phyloP scores from a whole-genome alignment of 2,329 filamentous ascomycete genomes.

The Botrytis fragariae region DNA sequence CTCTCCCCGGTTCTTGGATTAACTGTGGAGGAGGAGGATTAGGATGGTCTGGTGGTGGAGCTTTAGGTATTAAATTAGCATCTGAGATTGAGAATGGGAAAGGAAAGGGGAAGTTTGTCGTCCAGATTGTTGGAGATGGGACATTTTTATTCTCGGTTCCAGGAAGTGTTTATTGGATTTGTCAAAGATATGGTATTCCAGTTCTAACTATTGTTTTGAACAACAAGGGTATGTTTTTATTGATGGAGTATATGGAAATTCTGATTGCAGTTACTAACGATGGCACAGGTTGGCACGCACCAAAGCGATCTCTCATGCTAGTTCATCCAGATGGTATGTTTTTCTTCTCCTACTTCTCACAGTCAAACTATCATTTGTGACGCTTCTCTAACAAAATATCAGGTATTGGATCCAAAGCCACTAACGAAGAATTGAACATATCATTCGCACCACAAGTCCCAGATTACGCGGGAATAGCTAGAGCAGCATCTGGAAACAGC shows the following conservation, averaged over 20 bases:
- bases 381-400: not conserved
- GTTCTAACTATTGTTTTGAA: slow-evolving; percentile 66
- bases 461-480: slow-evolving; percentile 66
- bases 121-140: slow-evolving; percentile 65
- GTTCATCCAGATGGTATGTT: slow-evolving; percentile 54
- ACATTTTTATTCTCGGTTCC: slow-evolving; percentile 66
- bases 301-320: slow-evolving; percentile 57
- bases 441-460: slow-evolving; percentile 59
- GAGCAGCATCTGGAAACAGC: slow-evolving; percentile 60
- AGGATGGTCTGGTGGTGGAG: slow-evolving; percentile 75
- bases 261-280: not conserved
- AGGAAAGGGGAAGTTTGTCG: slow-evolving; percentile 57
- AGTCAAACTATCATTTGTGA: not conserved
- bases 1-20: slow-evolving; percentile 69
- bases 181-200: slow-evolving; percentile 62
- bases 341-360: not conserved
- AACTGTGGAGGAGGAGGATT: slow-evolving; percentile 80
- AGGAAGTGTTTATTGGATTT: slow-evolving; percentile 67
- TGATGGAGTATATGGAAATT: not conserved
- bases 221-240: slow-evolving; percentile 51
- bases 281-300: slow-evolving; percentile 61
- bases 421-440: slow-evolving; percentile 65
- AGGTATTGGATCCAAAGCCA: slow-evolving; percentile 58
- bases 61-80: slow-evolving; percentile 74
- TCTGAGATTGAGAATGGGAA: slow-evolving; percentile 46